Conservation (phyloP, 176 grass and related monocot genomes). For the Carex pumila region DNA sequence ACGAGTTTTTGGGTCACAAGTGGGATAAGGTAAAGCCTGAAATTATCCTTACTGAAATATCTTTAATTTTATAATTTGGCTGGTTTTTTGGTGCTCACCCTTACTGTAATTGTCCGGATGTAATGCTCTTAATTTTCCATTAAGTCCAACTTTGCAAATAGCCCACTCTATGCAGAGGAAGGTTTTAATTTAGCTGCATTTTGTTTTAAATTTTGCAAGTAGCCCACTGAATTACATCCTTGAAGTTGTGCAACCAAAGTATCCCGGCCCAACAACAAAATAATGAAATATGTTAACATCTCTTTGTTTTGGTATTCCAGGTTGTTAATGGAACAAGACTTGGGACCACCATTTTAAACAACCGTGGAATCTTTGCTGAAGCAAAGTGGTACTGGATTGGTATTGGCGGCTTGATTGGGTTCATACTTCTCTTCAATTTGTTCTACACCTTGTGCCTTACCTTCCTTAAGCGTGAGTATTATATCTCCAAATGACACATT, state of each 20-base stretch:
- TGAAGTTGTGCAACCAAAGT: background rate
- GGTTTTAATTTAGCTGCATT: background rate
- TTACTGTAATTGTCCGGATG: background rate
- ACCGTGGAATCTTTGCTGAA: constrained; percentile 42
- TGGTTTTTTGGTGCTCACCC: background rate
- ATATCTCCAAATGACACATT: background rate
- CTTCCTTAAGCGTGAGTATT: constrained; percentile 38
- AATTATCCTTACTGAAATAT: background rate
- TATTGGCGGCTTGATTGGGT: constrained; percentile 37
- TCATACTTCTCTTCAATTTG: constrained; percentile 35
- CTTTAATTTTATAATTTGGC: background rate
- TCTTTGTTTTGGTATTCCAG: background rate
- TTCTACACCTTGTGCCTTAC: constrained; percentile 29
- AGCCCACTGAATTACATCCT: too few relatives aligned
- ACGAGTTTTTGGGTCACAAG: constrained; percentile 72
- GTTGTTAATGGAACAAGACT: background rate
- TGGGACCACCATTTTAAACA: constrained; percentile 28
- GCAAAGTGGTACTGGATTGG: constrained; percentile 58
- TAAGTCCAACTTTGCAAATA: background rate
- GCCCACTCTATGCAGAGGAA: background rate
- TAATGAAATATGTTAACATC: background rate
- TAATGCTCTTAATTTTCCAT: background rate
- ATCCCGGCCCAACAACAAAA: background rate
- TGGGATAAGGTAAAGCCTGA: constrained; percentile 51
- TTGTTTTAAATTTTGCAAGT: background rate